These are phyloP conservation scores for Cynanchum wilfordii DNA, from an alignment of 257 asterid genomes.

Conservation along the genomic window DNA sequence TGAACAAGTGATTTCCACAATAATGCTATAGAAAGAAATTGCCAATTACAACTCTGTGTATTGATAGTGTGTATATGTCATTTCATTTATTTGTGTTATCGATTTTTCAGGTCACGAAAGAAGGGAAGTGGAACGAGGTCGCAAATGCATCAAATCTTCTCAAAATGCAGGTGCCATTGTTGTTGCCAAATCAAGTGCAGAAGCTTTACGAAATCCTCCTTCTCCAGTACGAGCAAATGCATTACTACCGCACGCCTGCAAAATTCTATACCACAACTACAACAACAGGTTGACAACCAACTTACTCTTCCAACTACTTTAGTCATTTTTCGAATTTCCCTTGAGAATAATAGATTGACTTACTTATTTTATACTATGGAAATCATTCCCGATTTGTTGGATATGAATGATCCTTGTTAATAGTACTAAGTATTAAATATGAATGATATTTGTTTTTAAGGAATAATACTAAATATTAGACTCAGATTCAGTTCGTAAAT, in stretches of 20 bases:
- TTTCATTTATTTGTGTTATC: background rate
- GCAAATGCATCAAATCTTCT: constrained; percentile 31
- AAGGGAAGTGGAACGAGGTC: constrained; percentile 65
- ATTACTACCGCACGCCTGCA: constrained; percentile 37
- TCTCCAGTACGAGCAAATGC: constrained; percentile 55
- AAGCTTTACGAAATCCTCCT: constrained; percentile 45
- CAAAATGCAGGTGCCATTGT: constrained; percentile 20
- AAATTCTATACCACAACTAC: constrained; percentile 23
- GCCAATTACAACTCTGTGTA: background rate
- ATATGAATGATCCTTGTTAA: no score
- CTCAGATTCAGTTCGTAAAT: no score
- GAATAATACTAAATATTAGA: no score
- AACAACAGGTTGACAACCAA: constrained; percentile 19
- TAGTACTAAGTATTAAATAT: no score
- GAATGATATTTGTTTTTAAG: no score
- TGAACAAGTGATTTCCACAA: background rate
- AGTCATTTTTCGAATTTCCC: no score
- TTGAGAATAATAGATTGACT: no score
- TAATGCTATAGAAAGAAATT: background rate
- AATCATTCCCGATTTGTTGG: no score
- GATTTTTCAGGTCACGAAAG: constrained; percentile 45
- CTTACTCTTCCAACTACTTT: background rate
- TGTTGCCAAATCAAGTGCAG: constrained; percentile 47
- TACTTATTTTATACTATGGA: no score
- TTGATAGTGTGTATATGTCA: background rate